Base-by-base conservation (phyloP, 169 alveolate species). In the Plasmodium falciparum region DNA sequence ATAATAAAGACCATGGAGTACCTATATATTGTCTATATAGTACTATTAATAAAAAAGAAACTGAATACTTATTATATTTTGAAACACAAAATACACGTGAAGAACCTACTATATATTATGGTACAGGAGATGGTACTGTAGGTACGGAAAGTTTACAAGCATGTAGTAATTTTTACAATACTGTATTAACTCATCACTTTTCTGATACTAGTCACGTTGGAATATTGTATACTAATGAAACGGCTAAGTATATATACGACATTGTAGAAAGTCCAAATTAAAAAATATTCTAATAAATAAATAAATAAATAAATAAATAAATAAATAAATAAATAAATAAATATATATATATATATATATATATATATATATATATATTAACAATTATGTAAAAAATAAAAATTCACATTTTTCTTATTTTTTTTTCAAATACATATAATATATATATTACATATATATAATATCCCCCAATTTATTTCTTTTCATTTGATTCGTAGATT, bases 1-100 rank as follows among this genome's bases (percentile, higher is more conserved):
- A 63, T 49, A 20, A 50, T 1, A 45, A 63, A 66, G 89, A 76
- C 56, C 89, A 76, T 65, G 89, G 89, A 29, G 20, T 76, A 15
- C 89, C 89, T 7, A 76, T 66, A 49, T 76, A 63, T 65, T 76
- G 89, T 50, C 24, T 76, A n/a, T 65, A 76, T 65, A 76, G 89
- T 26, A 20, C 89, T 2, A 49, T 17, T 12, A 65, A 24, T 17
- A 65, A 76, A 24, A 76, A 65, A 58, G 52, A n/a, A 11, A 76
- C 89, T 0, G 89, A 76, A 8, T 65, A 76, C 65, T 9, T 76
- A 62, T 45, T 76, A 26, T 76, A 49, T 17, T 76, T 22, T 66
- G 71, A 76, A 50, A 50, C 13, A 13, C 54, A 3, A 7, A 20
- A 76, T 58, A 26, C 66, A 24, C 63, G 47, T 20, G 49, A 62